phyloP scores from a whole-genome alignment of 768 basidiomycete genomes.

The Suillus subluteus region DNA sequence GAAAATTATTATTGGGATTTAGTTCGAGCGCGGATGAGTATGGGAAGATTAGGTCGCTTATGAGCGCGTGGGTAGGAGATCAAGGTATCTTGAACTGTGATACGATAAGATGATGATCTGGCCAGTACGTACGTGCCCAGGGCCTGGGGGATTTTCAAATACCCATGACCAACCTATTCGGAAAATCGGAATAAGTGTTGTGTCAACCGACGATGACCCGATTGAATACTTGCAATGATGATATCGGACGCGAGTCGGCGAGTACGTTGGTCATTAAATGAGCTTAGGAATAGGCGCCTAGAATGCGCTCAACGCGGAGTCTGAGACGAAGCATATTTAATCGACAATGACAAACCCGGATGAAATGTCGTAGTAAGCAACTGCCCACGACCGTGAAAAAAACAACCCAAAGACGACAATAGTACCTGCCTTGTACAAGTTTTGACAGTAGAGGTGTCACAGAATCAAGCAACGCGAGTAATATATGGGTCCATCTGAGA shows the following conservation, averaged over 20 bases:
- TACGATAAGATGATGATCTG: not conserved
- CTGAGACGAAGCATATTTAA: not conserved
- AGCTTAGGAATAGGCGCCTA: not conserved
- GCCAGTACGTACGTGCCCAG: not conserved
- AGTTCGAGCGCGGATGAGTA: not conserved
- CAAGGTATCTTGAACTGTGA: not conserved
- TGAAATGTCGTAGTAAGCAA: slow-evolving; percentile 1
- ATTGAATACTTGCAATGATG: not conserved
- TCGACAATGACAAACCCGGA: slow-evolving; percentile 2
- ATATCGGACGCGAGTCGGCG: not conserved
- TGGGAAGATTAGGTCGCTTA: not conserved
- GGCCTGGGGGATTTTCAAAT: not conserved
- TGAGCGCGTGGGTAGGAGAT: not conserved
- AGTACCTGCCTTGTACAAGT: slow-evolving; percentile 1
- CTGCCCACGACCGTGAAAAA: slow-evolving; percentile 12
- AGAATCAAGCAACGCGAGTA: not conserved
- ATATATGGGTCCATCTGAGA: not conserved
- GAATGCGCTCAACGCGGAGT: not conserved
- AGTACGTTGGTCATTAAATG: not conserved
- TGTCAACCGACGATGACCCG: not conserved
- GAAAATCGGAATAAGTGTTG: not conserved
- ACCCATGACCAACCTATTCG: not conserved
- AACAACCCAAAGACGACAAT: not conserved
- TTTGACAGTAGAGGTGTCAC: not conserved
- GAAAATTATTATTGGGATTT: not conserved